Evolutionary conservation across 2,329 filamentous ascomycete genomes (phyloP).

Genomic region (Beauveria bassiana): DNA sequence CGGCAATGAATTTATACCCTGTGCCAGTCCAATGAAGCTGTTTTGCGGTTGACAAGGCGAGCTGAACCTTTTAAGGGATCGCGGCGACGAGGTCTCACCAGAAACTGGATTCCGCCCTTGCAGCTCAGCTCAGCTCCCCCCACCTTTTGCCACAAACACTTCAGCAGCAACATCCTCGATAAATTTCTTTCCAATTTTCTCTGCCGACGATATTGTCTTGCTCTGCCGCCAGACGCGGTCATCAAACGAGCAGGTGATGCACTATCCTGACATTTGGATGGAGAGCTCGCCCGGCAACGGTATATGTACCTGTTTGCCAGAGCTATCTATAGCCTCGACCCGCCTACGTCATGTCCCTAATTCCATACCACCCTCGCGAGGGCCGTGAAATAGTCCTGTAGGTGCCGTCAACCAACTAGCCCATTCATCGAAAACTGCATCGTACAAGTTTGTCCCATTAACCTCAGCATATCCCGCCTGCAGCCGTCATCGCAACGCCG

Average conservation of each 20-base stretch:
- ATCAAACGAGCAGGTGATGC: background rate
- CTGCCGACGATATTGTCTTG: background rate
- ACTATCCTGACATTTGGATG: background rate
- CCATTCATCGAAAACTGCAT: background rate
- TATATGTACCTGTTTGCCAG: background rate
- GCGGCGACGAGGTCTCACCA: background rate
- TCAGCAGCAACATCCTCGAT: background rate
- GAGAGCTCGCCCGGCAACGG: background rate
- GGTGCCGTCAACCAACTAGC: slow-evolving; percentile 24
- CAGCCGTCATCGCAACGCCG: slow-evolving; percentile 85
- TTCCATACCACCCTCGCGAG: slow-evolving; percentile 67
- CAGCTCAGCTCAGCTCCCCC: background rate
- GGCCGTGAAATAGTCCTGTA: slow-evolving; percentile 76
- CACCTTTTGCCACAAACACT: slow-evolving; percentile 7
- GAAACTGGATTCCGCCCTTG: background rate
- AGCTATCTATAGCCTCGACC: background rate
- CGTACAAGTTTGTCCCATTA: background rate
- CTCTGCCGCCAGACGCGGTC: background rate
- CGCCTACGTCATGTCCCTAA: slow-evolving; percentile 50
- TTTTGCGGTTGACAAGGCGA: background rate
- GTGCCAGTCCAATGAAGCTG: background rate
- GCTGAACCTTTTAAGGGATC: background rate
- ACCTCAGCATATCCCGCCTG: background rate
- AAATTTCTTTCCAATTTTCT: background rate
- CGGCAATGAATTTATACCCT: too few species aligned